Conservation (phyloP, 345 rosid genomes). For the Eucalyptus globulus region DNA sequence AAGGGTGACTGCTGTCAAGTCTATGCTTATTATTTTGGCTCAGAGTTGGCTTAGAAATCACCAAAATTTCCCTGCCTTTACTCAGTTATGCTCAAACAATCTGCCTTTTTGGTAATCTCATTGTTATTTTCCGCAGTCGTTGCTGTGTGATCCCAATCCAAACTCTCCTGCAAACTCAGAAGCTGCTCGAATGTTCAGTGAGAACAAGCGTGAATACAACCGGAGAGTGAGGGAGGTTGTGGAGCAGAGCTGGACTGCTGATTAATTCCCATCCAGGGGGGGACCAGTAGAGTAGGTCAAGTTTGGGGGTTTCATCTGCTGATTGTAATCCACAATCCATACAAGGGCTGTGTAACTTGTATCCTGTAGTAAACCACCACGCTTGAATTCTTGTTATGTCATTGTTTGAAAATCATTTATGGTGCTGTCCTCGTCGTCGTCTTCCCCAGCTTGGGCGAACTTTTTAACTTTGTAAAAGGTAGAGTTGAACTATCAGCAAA, state of each 20-base stretch:
- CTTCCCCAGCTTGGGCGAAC: background rate
- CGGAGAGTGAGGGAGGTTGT: slow-evolving; percentile 50
- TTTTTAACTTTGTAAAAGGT: background rate
- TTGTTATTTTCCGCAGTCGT: slow-evolving; percentile 17
- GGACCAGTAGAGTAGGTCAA: background rate
- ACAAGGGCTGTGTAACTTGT: background rate
- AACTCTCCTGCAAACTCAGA: slow-evolving; percentile 77
- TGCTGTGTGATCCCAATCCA: slow-evolving; percentile 74
- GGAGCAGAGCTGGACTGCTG: slow-evolving; percentile 74
- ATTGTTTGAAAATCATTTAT: background rate
- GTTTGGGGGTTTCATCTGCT: background rate
- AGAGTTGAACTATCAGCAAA: background rate
- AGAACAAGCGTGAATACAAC: slow-evolving; percentile 61
- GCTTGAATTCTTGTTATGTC: background rate
- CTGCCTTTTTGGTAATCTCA: background rate
- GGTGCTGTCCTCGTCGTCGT: background rate
- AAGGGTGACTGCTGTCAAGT: background rate
- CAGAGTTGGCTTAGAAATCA: background rate
- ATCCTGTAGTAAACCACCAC: background rate
- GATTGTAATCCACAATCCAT: background rate
- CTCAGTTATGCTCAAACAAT: background rate
- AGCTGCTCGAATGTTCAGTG: slow-evolving; percentile 69
- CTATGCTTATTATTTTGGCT: background rate
- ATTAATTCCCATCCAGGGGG: background rate
- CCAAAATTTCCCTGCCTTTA: background rate